Evolutionary conservation across 1,284 basidiomycete species (phyloP), one percentile per base, ranked within the genome.

Genomic region (Heterobasidion irregulare): DNA sequence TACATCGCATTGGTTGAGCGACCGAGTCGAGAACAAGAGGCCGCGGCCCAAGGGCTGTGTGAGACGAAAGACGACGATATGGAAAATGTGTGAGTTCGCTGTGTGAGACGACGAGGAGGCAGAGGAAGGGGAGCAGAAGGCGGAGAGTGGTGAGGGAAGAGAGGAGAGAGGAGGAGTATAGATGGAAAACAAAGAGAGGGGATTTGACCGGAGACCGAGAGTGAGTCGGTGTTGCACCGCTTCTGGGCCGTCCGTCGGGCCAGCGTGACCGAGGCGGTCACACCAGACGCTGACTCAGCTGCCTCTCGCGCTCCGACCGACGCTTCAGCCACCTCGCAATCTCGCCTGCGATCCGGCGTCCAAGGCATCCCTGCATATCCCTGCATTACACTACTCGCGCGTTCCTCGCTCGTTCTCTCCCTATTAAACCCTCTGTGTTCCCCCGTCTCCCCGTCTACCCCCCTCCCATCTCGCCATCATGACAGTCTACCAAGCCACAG

Each of bases 401-500:
- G 16, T 47, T 59, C 26, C 54, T 59, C 58, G 58, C 38, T 10
- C 26, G 26, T 26, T 26, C 58, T 12, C 48, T n/a, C 6, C n/a
- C 4, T 10, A 12, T 47, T 33, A 26, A 26, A 26, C 13, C 34
- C 36, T 36, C 45, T 47, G 45, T 26, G 16, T 1, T 12, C 9
- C n/a, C 45, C 16, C 16, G 9, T 2, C 15, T 47, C 19, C 45
- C 16, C 16, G 8, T 8, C 45, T 43, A 18, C 45, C 52, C 47
- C 34, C 45, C 59, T 49, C 49, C 55, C 50, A 56, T 59, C 53
- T 56, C 56, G 56, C 68, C 69, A 68, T 63, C 64, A 88, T 86
- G 84, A 65, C 80, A 56, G 64, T 88, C 63, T 85, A 84, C 75
- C 85, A 93, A 76, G 94, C 93, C 6, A 98, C 94, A 18, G 86